Conservation (phyloP, 176 grass and related monocot genomes). For the Bonia amplexicaulis region DNA sequence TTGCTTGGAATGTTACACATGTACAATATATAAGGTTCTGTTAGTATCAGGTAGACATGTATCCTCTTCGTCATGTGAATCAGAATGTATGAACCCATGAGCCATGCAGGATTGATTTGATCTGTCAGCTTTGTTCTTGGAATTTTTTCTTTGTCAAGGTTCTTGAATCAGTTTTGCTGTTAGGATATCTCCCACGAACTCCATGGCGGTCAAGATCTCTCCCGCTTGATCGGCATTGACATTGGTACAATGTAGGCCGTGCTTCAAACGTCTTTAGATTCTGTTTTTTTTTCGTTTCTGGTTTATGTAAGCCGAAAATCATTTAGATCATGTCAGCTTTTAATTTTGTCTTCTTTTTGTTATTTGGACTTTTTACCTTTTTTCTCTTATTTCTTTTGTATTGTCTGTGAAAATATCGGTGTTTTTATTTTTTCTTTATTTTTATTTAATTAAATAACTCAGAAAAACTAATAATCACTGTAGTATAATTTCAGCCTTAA, state of each 20-base stretch:
- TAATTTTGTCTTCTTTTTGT: too few species aligned
- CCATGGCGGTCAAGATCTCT: neutral
- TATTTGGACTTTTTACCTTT: too few species aligned
- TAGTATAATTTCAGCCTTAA: too few species aligned
- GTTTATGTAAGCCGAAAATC: too few species aligned
- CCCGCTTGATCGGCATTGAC: neutral
- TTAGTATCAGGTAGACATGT: neutral
- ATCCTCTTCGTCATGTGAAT: neutral
- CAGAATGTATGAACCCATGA: too few species aligned
- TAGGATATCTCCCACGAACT: neutral
- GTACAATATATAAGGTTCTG: neutral
- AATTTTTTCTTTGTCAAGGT: neutral
- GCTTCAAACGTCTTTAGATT: too few species aligned
- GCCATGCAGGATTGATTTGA: neutral
- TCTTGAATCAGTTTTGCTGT: neutral
- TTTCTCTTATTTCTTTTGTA: too few species aligned
- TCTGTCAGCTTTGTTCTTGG: neutral
- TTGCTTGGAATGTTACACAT: neutral
- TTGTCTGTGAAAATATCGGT: too few species aligned
- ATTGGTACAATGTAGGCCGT: neutral
- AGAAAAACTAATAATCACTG: too few species aligned
- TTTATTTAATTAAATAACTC: too few species aligned
- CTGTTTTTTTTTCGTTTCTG: too few species aligned
- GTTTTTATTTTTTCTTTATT: too few species aligned
- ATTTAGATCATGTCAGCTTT: fast-evolving